Evolutionary conservation across 2,329 filamentous ascomycete species (phyloP).

Genomic region (Ophiostoma ips): DNA sequence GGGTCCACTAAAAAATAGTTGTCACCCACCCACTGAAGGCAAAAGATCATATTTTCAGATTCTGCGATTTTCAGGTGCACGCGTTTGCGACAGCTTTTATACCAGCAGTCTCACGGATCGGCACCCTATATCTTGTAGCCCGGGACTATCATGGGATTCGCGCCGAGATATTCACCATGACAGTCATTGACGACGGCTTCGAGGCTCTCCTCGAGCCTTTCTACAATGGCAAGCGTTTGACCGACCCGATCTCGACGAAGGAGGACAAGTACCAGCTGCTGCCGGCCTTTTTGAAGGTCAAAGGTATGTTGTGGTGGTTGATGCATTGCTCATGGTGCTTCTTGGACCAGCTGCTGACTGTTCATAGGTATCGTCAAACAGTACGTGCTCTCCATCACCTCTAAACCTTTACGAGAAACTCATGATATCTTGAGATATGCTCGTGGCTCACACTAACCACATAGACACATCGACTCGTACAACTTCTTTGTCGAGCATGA

Average conservation of each 20-base stretch:
- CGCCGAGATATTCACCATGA: constrained; percentile 25
- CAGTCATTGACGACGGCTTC: constrained; percentile 46
- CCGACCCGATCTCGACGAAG: constrained; percentile 48
- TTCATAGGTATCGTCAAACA: constrained; percentile 67
- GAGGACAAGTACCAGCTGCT: constrained; percentile 94
- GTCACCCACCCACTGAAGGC: neutral
- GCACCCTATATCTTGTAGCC: neutral
- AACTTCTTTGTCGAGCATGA: constrained; percentile 97
- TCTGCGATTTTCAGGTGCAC: neutral
- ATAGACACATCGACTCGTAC: constrained; percentile 87
- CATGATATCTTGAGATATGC: no score
- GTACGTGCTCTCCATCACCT: constrained; percentile 24
- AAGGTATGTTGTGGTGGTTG: constrained; percentile 37
- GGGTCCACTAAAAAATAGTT: neutral
- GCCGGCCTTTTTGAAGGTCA: constrained; percentile 95
- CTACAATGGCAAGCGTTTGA: constrained; percentile 54
- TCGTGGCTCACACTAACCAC: constrained; percentile 3
- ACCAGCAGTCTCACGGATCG: neutral
- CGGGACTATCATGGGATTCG: constrained; percentile 6
- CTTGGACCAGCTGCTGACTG: constrained; percentile 3
- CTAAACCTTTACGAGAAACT: neutral
- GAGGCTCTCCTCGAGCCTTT: constrained; percentile 53
- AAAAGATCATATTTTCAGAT: neutral
- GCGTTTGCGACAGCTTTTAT: neutral
- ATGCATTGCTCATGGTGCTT: constrained; percentile 4